Base-by-base conservation (phyloP, 2,329 filamentous ascomycete species). In the Alternaria sp. region DNA sequence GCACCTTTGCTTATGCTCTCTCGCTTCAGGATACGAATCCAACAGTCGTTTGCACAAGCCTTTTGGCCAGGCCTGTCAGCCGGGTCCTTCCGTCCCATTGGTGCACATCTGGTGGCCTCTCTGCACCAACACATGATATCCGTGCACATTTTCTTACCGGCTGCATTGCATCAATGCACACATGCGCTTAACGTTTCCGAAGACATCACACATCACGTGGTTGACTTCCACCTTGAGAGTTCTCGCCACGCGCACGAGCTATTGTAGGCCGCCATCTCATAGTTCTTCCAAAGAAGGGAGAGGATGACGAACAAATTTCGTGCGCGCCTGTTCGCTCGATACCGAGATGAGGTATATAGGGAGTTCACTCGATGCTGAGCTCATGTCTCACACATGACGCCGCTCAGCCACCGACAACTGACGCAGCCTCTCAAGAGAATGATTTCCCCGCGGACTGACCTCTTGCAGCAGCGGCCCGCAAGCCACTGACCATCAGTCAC, bases 41-140 rank as follows among this genome's bases (percentile, higher is more conserved):
- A 62, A 62, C 56, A 26, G 21, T 45, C 25, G 28, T 59, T 62
- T 45, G 47, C 59, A 62, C 3, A 59, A 53, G 55, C 59, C 59
- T 62, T 30, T 45, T n/a, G 17, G 32, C 45, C 44, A 53, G 43
- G 17, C 49, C n/a, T 32, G 40, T 59, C 43, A 59, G 55, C 43
- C 49, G 59, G 59, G 49, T 32, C 17, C 40, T 59, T 57, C 49
- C 30, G 55, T 62, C 25, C 25, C 43, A 59, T 59, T 59, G 59
- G 47, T 62, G 49, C 55, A 49, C 49, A 40, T 40, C 25, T 28
- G 32, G 36, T 43, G 57, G 28, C 25, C 11, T 49, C 9, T 11
- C 19, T 13, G 30, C 40, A 40, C 45, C 58, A 61, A 50, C 58
- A 36, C 45, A 40, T 32, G 23, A 6, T 36, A 52, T 47, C n/a